Evolutionary conservation across 2,329 filamentous ascomycete genomes (phyloP), one percentile per base, ranked within the genome.

Genomic region (Biscogniauxia sp.): DNA sequence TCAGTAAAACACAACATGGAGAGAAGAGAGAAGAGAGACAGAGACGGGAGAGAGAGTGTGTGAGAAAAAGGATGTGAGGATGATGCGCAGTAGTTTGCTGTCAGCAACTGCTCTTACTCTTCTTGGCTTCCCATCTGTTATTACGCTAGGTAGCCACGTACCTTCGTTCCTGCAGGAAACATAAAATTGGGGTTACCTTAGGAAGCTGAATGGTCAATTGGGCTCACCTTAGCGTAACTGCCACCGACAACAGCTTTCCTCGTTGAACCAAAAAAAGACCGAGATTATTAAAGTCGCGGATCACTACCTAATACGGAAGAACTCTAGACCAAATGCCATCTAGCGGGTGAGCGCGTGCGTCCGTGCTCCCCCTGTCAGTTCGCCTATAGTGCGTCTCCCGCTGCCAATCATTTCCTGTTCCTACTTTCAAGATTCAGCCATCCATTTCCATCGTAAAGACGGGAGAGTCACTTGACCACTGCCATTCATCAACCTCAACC

Each of bases 61-160:
- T n/a, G n/a, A 54, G 53, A 54, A 63, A 66, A 66, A 32, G 64
- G 65, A 60, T 55, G 64, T 66, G 63, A 61, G 64, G 65, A 41
- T 66, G 65, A 63, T 52, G 64, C 62, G 60, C 64, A 63, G 64
- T 32, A 32, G 28, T 7, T 13, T 13, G 28, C 2, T 32, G 28
- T 32, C 64, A 65, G 62, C 55, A 58, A 45, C 61, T 61, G 37
- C 37, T 3, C 15, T 45, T 45, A 45, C 17, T 45, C 37, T n/a
- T 45, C 15, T 45, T 45, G 57, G 55, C 54, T 53, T 59, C 62
- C 58, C 51, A 26, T 52, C 13, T 23, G 11, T 45, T 45, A 45
- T 45, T 45, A 37, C 9, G 9, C 2, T 23, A 23, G 23, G 32
- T 15, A 45, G 37, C 13, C 37, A 45, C 37, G 37, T 45, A 45